phyloP scores from a whole-genome alignment of 768 basidiomycete species.

The Rhizopogon vinicolor region DNA sequence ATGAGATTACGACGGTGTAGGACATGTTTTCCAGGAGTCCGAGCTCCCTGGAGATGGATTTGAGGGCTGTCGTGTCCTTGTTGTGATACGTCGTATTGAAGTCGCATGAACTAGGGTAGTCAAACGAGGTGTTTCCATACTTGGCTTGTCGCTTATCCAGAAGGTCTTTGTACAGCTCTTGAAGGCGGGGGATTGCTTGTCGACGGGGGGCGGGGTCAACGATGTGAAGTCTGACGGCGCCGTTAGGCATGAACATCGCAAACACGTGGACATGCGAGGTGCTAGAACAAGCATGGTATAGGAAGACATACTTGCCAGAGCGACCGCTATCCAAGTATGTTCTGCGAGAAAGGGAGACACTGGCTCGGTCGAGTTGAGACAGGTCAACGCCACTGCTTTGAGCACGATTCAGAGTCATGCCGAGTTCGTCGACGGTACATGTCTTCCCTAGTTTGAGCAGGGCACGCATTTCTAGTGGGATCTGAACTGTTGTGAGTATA shows the following conservation, averaged over 20 bases:
- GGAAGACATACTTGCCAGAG: constrained; percentile 72
- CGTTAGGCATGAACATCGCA: constrained; percentile 75
- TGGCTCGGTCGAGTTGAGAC: constrained; percentile 66
- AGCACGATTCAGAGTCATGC: constrained; percentile 76
- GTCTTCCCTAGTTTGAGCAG: constrained; percentile 81
- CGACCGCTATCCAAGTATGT: constrained; percentile 73
- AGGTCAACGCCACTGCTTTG: constrained; percentile 82
- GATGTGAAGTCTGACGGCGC: constrained; percentile 71
- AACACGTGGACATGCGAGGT: constrained; percentile 80
- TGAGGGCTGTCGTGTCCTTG: constrained; percentile 75
- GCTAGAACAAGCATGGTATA: constrained; percentile 81
- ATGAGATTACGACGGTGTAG: constrained; percentile 78
- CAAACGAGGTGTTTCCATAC: constrained; percentile 43
- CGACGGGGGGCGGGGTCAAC: constrained; percentile 89
- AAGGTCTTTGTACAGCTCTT: constrained; percentile 66
- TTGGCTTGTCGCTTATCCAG: constrained; percentile 43
- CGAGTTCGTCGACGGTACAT: constrained; percentile 61
- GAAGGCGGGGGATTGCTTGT: constrained; percentile 75
- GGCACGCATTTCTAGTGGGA: constrained; percentile 79
- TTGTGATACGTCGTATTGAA: constrained; percentile 74
- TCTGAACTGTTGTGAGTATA: constrained; percentile 34
- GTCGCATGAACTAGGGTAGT: constrained; percentile 59
- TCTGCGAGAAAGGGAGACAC: constrained; percentile 50
- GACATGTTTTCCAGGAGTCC: constrained; percentile 69
- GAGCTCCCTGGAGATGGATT: constrained; percentile 84